Evolutionary conservation across 2,329 filamentous ascomycete genomes (phyloP).

Genomic region (Diaporthe velutina): DNA sequence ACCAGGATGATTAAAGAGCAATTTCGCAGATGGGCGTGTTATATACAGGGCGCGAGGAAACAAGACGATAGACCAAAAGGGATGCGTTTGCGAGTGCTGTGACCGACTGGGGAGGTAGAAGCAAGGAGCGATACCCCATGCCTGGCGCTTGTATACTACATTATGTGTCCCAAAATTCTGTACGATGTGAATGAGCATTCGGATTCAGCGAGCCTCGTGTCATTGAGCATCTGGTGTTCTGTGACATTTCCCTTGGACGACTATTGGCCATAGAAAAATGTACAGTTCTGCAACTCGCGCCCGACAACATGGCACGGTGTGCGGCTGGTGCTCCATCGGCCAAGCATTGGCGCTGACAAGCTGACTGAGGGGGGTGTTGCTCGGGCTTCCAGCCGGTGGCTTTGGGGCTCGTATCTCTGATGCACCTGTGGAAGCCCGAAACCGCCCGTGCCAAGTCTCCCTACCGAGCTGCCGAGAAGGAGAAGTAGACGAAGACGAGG

Average conservation of each 20-base stretch:
- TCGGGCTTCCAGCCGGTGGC: conserved; percentile 16
- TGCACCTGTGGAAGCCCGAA: conserved; percentile 8
- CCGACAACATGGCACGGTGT: background rate
- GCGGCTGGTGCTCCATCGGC: background rate
- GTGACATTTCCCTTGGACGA: background rate
- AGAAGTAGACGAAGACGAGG: background rate
- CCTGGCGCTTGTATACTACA: conserved; percentile 41
- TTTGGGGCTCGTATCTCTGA: conserved; percentile 7
- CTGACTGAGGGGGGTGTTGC: background rate
- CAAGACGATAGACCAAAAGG: conserved; percentile 46
- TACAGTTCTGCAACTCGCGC: background rate
- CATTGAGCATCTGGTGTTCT: background rate
- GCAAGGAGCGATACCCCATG: conserved; percentile 39
- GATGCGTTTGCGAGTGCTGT: conserved; percentile 39
- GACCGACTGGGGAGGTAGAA: conserved; percentile 39
- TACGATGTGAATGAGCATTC: conserved; percentile 32
- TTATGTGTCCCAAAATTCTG: conserved; percentile 35
- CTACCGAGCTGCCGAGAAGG: background rate
- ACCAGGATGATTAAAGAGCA: conserved; percentile 42
- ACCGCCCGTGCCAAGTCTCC: conserved; percentile 2
- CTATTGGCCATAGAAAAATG: background rate
- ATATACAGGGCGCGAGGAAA: conserved; percentile 46
- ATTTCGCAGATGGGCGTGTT: conserved; percentile 43
- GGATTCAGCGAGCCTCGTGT: background rate
- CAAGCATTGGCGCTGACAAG: conserved; percentile 25